A percentile compares a stretch with the other conserved stretches of the same genome.
phyloP scores from a whole-genome alignment of 106 monocot genomes.

The Ottelia alismoides region DNA sequence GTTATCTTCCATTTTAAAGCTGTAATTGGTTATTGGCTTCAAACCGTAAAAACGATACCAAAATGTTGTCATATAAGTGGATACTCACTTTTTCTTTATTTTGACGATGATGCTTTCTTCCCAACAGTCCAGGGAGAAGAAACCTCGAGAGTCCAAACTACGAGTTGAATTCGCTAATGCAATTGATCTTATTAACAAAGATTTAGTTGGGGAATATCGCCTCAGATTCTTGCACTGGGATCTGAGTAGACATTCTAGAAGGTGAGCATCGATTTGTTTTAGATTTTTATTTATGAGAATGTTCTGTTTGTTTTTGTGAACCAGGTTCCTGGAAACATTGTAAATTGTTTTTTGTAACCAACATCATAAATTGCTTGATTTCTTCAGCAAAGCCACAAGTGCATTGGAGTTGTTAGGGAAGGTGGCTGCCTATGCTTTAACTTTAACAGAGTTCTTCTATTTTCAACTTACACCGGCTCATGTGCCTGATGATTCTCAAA shows the following conservation, averaged over 20 bases:
- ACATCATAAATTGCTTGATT: no score
- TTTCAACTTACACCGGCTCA: constrained; percentile 38
- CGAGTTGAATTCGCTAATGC: constrained; percentile 72
- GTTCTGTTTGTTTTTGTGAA: no score
- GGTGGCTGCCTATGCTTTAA: constrained; percentile 55
- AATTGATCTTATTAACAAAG: constrained; percentile 58
- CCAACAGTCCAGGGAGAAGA: constrained; percentile 54
- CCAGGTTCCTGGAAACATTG: no score
- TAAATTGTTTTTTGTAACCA: no score
- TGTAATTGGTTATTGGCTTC: no score
- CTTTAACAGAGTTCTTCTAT: constrained; percentile 66
- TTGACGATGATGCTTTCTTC: not conserved
- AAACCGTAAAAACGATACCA: no score
- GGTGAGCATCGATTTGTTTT: no score
- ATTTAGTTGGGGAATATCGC: constrained; percentile 37
- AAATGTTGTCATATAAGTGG: no score
- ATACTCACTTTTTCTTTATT: not conserved
- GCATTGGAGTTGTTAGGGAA: constrained; percentile 46
- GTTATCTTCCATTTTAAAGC: no score
- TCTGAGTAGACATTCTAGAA: constrained; percentile 52
- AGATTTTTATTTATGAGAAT: no score
- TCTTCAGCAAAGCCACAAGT: constrained; percentile 40
- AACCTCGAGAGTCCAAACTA: constrained; percentile 78
- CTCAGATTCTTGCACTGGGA: constrained; percentile 69
- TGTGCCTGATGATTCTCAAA: no score